These are phyloP conservation scores for Taiozyma sp. DNA, from an alignment of 1,139 yeast genomes.

Conservation along the genomic window DNA sequence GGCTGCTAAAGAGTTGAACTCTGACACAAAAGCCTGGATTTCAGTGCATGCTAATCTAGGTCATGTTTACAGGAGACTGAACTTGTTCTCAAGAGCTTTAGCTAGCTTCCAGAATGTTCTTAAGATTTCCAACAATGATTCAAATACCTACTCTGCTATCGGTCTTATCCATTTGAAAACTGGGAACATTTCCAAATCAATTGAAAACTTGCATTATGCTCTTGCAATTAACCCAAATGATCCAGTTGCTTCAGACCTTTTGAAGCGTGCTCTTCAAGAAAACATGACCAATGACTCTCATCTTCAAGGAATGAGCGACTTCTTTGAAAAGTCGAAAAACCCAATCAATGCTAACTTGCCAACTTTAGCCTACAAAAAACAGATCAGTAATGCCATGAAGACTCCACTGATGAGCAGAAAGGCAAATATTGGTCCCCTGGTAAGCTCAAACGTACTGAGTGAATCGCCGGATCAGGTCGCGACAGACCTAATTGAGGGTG, in stretches of 20 bases:
- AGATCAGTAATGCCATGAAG: slow-evolving; percentile 2
- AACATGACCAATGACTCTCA: slow-evolving; percentile 30
- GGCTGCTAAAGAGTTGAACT: slow-evolving; percentile 62
- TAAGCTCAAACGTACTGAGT: slow-evolving; percentile 18
- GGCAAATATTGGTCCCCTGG: slow-evolving; percentile 6
- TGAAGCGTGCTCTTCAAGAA: slow-evolving; percentile 74
- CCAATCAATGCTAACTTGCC: slow-evolving; percentile 7
- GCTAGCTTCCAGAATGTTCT: slow-evolving; percentile 73
- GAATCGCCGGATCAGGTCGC: slow-evolving; percentile 25
- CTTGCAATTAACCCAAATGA: slow-evolving; percentile 76
- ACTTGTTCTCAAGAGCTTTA: slow-evolving; percentile 59
- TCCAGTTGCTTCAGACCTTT: slow-evolving; percentile 76
- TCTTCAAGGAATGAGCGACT: slow-evolving; percentile 2
- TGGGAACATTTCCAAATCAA: slow-evolving; percentile 60
- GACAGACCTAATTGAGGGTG: slow-evolving; percentile 42
- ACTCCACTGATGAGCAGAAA: slow-evolving; percentile 27
- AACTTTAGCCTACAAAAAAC: slow-evolving; percentile 12
- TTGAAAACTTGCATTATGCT: slow-evolving; percentile 75
- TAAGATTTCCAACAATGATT: slow-evolving; percentile 62
- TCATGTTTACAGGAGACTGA: slow-evolving; percentile 75
- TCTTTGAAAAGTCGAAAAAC: slow-evolving; percentile 13
- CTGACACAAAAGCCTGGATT: slow-evolving; percentile 80
- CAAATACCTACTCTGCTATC: slow-evolving; percentile 75
- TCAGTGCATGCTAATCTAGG: slow-evolving; percentile 89
- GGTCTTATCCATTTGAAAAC: slow-evolving; percentile 76